A percentile compares a stretch with the other conserved stretches of the same genome.
Evolutionary conservation across 83 land plant species (phyloP).

Genomic region (Diphasiastrum complanatum): DNA sequence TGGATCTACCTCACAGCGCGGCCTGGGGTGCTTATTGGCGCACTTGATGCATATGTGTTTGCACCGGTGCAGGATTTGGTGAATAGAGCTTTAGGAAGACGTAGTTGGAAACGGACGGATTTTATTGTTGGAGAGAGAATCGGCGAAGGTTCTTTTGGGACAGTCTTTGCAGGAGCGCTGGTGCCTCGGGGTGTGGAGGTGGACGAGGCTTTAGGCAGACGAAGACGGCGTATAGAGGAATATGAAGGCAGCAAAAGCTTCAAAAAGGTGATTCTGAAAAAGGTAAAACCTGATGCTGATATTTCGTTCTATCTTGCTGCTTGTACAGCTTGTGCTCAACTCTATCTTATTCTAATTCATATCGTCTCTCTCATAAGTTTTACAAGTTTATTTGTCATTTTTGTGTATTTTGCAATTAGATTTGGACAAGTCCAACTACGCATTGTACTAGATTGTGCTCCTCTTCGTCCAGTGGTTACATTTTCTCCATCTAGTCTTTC

Average conservation of each 20-base stretch:
- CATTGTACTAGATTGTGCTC: no score
- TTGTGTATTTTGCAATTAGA: no score
- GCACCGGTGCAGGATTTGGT: slow-evolving; percentile 1
- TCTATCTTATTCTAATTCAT: no score
- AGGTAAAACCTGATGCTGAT: no score
- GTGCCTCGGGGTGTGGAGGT: slow-evolving; percentile 2
- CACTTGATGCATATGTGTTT: slow-evolving; percentile 9
- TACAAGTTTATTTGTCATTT: no score
- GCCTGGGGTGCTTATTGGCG: slow-evolving; percentile 13
- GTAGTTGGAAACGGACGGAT: background rate
- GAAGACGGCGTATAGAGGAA: slow-evolving; percentile 4
- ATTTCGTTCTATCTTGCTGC: no score
- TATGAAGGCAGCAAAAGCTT: slow-evolving; percentile 5
- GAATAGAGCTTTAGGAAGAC: background rate
- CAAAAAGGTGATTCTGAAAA: slow-evolving; percentile 6
- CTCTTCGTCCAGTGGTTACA: no score
- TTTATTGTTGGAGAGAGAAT: slow-evolving; percentile 7
- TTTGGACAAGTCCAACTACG: no score
- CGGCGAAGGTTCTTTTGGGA: slow-evolving; percentile 14
- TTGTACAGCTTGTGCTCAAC: no score
- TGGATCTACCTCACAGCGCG: slow-evolving; percentile 16
- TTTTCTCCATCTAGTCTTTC: no score
- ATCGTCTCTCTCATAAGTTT: no score
- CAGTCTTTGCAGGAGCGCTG: slow-evolving; percentile 7
- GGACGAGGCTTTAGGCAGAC: slow-evolving; percentile 1